Evolutionary conservation across 495 filamentous ascomycete species (phyloP), one percentile per base, ranked within the genome.

Genomic region (Aspergillus coremiiformis): DNA sequence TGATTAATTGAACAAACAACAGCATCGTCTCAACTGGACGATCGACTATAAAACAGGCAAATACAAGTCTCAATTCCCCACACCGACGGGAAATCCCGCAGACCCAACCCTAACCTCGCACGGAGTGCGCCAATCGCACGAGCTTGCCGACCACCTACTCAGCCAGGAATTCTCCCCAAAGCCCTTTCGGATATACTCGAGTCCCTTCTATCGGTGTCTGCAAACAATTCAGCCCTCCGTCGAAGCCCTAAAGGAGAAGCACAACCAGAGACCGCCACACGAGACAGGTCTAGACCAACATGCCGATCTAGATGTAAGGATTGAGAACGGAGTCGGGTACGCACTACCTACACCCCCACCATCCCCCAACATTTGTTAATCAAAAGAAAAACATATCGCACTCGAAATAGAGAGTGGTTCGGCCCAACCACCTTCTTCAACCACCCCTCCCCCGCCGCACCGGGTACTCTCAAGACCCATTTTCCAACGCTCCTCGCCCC

Each of bases 21-120:
- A 96, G 91, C 95, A 93, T 68, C 91, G 93, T 35, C 83, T 85
- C 57, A 91, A 84, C 60, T 96, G 88, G 88, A 81, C 80, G 17
- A 87, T 96, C 47, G 83, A 97, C 64, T 78, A 79, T 29, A 70
- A 76, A 45, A 90, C 84, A 5, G 93, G 93, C 49, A 77, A 66
- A 50, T 96, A 96, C 69, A 66, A 60, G 26, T 63, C 82, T 17
- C 76, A 75, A 39, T 78, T 90, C 56, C 80, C 74, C 17, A 86
- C 85, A 10, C 92, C 94, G 0, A 96, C 93, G 6, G 86, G 86
- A 26, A 85, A 95, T 49, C 76, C 90, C 8, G 83, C 84, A 2
- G 93, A 98, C 60, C 89, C 90, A n/a, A 84, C 87, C 6, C 78
- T 98, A 30, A 84, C 91, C 19, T 82, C 85, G 8, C 81, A 97